phyloP scores from a whole-genome alignment of 805 yeast species.

The Sugiyamaella mastotermitis region DNA sequence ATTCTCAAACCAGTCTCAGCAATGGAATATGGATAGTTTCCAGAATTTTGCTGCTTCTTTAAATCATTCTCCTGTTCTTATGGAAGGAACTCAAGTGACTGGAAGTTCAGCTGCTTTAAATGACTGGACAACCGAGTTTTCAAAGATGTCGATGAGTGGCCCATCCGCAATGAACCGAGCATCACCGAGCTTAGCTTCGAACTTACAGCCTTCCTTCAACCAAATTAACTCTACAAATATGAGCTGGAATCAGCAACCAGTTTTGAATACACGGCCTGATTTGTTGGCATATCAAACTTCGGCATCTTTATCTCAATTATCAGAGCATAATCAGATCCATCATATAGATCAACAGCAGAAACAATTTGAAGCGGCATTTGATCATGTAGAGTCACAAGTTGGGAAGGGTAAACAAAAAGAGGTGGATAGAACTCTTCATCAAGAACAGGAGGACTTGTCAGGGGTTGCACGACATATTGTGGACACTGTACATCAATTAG shows the following conservation, averaged over 20 bases:
- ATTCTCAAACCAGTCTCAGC: background rate
- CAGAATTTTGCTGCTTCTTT: background rate
- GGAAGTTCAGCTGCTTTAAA: slow-evolving; percentile 3
- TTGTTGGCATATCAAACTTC: background rate
- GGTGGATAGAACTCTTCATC: slow-evolving; percentile 4
- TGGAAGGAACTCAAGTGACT: background rate
- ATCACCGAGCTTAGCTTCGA: background rate
- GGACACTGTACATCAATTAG: slow-evolving; percentile 6
- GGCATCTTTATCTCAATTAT: slow-evolving; percentile 3
- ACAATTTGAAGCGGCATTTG: slow-evolving; percentile 23
- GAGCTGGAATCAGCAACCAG: background rate
- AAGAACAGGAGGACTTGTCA: slow-evolving; percentile 17
- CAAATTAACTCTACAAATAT: background rate
- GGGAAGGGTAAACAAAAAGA: background rate
- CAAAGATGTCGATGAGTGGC: slow-evolving; percentile 9
- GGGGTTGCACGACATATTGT: slow-evolving; percentile 21
- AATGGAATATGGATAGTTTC: background rate
- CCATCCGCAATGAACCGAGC: background rate
- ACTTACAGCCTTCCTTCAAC: too few relatives aligned
- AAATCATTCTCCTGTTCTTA: background rate
- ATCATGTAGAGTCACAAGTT: slow-evolving; percentile 18
- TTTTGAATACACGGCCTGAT: background rate
- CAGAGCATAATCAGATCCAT: slow-evolving; percentile 22
- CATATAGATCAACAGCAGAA: slow-evolving; percentile 14
- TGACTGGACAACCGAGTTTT: slow-evolving; percentile 15